Base-by-base conservation (phyloP, 805 yeast genomes). In the Torulaspora franciscae region DNA sequence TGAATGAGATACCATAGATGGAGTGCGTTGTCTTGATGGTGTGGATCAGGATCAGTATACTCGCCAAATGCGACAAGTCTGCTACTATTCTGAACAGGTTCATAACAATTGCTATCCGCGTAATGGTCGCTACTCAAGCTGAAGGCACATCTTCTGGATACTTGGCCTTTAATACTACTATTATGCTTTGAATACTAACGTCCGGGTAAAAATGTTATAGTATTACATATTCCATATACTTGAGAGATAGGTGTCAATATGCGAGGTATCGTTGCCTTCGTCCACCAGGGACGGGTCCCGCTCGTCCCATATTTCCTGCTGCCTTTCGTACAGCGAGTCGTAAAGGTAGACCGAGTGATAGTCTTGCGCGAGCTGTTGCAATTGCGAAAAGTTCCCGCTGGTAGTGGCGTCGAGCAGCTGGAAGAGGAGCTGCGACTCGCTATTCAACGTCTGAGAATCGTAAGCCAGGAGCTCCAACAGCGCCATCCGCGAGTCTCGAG, bases 1-100 rank as follows among this genome's bases (percentile, higher is more conserved):
- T 91, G 61, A 86, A 69, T 1, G 97, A 89, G 39, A 93, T 76
- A 35, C 99, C 99, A 25, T 80, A 77, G 37, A 85, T 80, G 6
- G 95, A 81, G 48, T 71, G 72, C 44, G 84, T 76, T 5, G 68
- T 59, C 42, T 71, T 75, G 54, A 93, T 87, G 32, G 88, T 78
- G 43, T 79, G 81, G 40, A 91, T 70, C 51, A 93, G 73, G 44
- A 93, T 76, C 47, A 85, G 69, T 40, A 87, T 85, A 55, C 95
- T 81, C 13, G 83, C 79, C 64, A 87, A 68, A 63, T 93, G 99
- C 37, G 93, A 79, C 44, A 87, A 59, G 61, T 93, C 99, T 24
- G 91, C 51, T 26, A 42, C 29, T 30, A 48, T 37, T 40, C 51
- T 44, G 39, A 48, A 48, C 9, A 46, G 46, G 36, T 48, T 48